phyloP scores from a whole-genome alignment of 2,329 filamentous ascomycete genomes.

The Magnaporthiopsis rhizophila region DNA sequence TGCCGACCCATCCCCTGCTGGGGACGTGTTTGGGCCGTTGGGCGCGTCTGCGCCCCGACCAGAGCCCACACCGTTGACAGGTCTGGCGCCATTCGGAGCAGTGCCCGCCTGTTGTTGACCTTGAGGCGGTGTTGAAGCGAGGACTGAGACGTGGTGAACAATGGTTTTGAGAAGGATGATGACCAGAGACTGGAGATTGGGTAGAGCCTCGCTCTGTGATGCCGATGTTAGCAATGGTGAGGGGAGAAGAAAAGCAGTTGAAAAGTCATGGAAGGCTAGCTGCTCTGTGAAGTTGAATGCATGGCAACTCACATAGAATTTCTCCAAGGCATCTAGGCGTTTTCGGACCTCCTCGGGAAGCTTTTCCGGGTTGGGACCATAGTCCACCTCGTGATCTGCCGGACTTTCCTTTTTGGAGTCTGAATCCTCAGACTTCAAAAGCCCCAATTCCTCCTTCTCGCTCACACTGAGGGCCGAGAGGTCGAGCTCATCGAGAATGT shows the following conservation, averaged over 20 bases:
- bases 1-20: slow-evolving; percentile 38
- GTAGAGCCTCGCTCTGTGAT: slow-evolving; percentile 60
- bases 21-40: slow-evolving; percentile 23
- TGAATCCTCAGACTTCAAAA: slow-evolving; percentile 25
- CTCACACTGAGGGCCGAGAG: slow-evolving; percentile 27
- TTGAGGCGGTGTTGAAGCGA: slow-evolving; percentile 53
- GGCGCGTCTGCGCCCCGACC: slow-evolving; percentile 15
- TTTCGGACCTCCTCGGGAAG: slow-evolving; percentile 49
- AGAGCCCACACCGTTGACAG: slow-evolving; percentile 17
- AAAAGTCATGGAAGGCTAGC: background rate
- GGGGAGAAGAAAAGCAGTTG: slow-evolving; percentile 7
- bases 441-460: slow-evolving; percentile 39
- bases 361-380: slow-evolving; percentile 39
- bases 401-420: slow-evolving; percentile 23
- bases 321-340: slow-evolving; percentile 66
- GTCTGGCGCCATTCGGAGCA: slow-evolving; percentile 21
- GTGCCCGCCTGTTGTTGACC: slow-evolving; percentile 37
- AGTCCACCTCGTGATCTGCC: slow-evolving; percentile 31
- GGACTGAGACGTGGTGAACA: slow-evolving; percentile 77
- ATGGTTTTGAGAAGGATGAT: slow-evolving; percentile 90
- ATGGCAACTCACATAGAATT: slow-evolving; percentile 66
- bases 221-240: slow-evolving; percentile 21
- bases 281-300: background rate
- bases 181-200: slow-evolving; percentile 83
- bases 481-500: slow-evolving; percentile 31